Base-by-base conservation (phyloP, 441 rosid genomes). In the Bocquillonia castaneifolia region DNA sequence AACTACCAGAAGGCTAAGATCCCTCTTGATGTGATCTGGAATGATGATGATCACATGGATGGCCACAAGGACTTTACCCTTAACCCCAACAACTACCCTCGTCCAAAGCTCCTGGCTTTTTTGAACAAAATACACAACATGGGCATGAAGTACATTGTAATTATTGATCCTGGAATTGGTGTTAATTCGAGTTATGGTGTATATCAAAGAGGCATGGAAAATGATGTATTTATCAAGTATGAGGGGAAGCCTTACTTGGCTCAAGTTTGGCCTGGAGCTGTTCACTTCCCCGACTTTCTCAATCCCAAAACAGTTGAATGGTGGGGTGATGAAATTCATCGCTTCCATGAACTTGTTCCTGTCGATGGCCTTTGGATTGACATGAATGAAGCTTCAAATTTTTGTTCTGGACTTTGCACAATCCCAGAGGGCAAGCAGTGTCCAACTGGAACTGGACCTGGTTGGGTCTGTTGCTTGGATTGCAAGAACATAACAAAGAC, bases 221-320 rank as follows among this genome's bases (percentile, higher is more conserved):
- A 86, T 20, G 97, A 92, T 65, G 94, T 94, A 58, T 94, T 94
- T 75, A 90, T 94, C 81, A 94, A 92, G 81, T 87, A 92, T 47
- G 81, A 82, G 12, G 97, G 96, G 18, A 83, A 92, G 75, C 94
- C 94, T 12, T 92, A 72, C 80, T 65, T 94, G 20, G 99, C 96
- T 70, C 99, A 94, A 81, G 99, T 92, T 20, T 94, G 98, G 99
- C 99, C 97, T 1, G 98, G 98, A 42, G 84, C 97, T 15, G 94
- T 91, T 34, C 66, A 93, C 71, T 93, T 91, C 62, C 99, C 99
- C 22, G 99, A 93, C 79, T 91, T 89, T 75, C 97, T 93, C 67
- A 93, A 91, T 79, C 99, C 97, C 0, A 93, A 82, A 69, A 89
- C 97, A 0, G 91, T 93, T 36, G 75, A 74, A 12, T 93, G 99